Conservation (phyloP, 768 basidiomycete species). For the Piloderma croceum region DNA sequence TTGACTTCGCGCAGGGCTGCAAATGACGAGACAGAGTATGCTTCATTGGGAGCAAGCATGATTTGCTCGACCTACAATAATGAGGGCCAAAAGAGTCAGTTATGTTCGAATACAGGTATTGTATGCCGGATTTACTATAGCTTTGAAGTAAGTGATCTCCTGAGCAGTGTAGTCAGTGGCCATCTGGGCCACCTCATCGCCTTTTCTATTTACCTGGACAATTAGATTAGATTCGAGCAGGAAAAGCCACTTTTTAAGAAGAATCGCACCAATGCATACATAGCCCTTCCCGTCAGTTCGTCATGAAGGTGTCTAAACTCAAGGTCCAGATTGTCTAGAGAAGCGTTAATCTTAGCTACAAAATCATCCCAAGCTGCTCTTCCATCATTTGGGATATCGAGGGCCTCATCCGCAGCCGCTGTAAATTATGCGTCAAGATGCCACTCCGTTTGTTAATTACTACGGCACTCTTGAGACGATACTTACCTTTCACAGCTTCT, state of each 20-base stretch:
- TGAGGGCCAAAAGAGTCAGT: conserved; percentile 1
- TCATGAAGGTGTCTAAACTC: conserved; percentile 62
- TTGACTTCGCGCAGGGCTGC: conserved; percentile 70
- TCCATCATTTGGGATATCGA: conserved; percentile 40
- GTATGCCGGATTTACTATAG: conserved; percentile 49
- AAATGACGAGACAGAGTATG: conserved; percentile 73
- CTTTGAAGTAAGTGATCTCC: conserved; percentile 84
- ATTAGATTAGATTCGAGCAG: background rate
- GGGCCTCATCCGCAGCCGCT: conserved; percentile 50
- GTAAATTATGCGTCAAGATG: too few species aligned
- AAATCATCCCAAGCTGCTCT: conserved; percentile 56
- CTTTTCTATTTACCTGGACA: conserved; percentile 68
- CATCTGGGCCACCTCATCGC: conserved; percentile 77
- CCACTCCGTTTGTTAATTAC: too few species aligned
- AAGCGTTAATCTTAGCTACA: conserved; percentile 51
- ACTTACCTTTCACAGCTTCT: conserved; percentile 59
- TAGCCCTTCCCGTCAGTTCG: conserved; percentile 56
- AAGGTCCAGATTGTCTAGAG: conserved; percentile 65
- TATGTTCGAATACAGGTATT: background rate
- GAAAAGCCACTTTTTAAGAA: background rate
- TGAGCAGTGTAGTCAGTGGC: conserved; percentile 75
- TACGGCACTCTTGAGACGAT: conserved; percentile 1
- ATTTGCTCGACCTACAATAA: conserved; percentile 73
- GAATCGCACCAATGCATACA: conserved; percentile 61
- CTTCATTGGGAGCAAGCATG: conserved; percentile 69